Base-by-base conservation (phyloP, 2,329 filamentous ascomycete genomes). In the Nannizziopsis arthrosporioides region DNA sequence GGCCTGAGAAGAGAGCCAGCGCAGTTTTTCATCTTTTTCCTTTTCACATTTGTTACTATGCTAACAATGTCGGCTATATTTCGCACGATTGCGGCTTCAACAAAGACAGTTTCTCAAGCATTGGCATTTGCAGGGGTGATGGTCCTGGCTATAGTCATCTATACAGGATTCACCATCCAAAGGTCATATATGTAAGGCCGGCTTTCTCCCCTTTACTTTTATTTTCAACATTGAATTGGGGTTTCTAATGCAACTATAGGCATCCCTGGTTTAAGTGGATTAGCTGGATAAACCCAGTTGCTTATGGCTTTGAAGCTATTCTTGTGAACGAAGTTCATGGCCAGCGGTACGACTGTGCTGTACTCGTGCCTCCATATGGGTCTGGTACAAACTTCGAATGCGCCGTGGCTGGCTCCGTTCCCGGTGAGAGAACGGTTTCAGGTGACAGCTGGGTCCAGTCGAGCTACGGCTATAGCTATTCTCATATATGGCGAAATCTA, bases 221-320 rank as follows among this genome's bases (percentile, higher is more conserved):
- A 27, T 42, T 47, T 27, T 31, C n/a, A 11, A 10, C 14, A 17
- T 37, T n/a, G 12, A 27, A 19, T 31, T 10, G 55, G 7, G 54
- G 56, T 30, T 43, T 15, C 31, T 58, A 56, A 19, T 51, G 54
- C n/a, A 40, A 43, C 22, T 60, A 59, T 49, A 64, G 64, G 71
- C 62, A 76, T 52, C 65, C 70, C 35, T 85, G 82, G 82, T 76
- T 83, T 34, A 72, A 76, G 3, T 84, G 81, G 80, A 73, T 84
- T 30, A 75, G 74, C 41, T 82, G 74, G 66, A 67, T 83, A 14
- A 82, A 84, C 48, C 81, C 81, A 0, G 63, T 84, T 2, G 73
- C 72, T 18, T 85, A 84, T 58, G 73, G 75, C 2, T 85, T 80
- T 45, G 82, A 85, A 57, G 73, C 72, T 0, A 66, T 82, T 10